Evolutionary conservation across 1,284 basidiomycete species (phyloP).

Genomic region (Vanrija humicola): DNA sequence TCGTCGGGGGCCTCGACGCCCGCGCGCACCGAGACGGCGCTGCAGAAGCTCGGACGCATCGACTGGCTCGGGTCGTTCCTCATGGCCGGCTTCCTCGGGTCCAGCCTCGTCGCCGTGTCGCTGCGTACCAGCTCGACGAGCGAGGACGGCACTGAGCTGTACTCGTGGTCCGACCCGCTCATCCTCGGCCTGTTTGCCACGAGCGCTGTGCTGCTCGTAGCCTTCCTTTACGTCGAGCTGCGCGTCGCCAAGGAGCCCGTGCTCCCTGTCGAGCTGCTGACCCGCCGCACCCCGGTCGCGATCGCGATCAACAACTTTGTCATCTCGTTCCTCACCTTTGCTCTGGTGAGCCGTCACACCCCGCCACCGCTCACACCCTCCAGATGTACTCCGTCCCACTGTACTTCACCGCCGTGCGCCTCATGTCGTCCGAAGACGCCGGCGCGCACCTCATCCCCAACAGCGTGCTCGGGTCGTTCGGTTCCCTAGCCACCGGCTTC

Average conservation of each 20-base stretch:
- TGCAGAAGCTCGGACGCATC: slow-evolving; percentile 67
- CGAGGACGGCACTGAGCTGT: slow-evolving; percentile 6
- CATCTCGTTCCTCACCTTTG: slow-evolving; percentile 63
- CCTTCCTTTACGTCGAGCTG: slow-evolving; percentile 71
- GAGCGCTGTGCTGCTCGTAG: slow-evolving; percentile 56
- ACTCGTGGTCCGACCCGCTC: slow-evolving; percentile 62
- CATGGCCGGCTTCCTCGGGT: slow-evolving; percentile 68
- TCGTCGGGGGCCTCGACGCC: slow-evolving; percentile 58
- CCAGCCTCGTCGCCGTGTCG: slow-evolving; percentile 69
- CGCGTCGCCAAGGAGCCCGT: slow-evolving; percentile 71
- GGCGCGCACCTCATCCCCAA: slow-evolving; percentile 84
- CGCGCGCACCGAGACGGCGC: slow-evolving; percentile 58
- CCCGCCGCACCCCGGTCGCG: slow-evolving; percentile 62
- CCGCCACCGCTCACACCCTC: slow-evolving; percentile 4
- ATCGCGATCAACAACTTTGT: slow-evolving; percentile 73
- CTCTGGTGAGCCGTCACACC: slow-evolving; percentile 58
- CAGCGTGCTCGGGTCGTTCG: slow-evolving; percentile 72
- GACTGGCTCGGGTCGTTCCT: slow-evolving; percentile 77
- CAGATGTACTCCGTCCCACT: slow-evolving; percentile 82
- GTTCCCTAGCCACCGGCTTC: slow-evolving; percentile 80
- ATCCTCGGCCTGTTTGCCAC: slow-evolving; percentile 63
- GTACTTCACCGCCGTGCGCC: slow-evolving; percentile 80
- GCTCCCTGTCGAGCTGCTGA: slow-evolving; percentile 74
- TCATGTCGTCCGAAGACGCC: slow-evolving; percentile 65
- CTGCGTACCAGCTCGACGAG: slow-evolving; percentile 58